phyloP scores from a whole-genome alignment of 176 grass and related monocot species.

The Calamus simplicifolius region DNA sequence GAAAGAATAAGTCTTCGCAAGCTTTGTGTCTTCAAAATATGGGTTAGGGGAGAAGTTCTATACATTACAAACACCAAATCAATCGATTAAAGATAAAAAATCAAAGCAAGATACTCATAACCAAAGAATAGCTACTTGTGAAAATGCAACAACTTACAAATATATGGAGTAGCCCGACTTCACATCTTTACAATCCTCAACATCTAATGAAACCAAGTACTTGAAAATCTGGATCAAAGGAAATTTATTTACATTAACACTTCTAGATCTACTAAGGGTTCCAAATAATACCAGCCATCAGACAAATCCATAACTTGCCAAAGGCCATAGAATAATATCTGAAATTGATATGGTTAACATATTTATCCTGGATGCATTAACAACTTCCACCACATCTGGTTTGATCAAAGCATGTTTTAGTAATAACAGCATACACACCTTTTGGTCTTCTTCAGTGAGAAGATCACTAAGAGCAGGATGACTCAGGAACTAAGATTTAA shows the following conservation, averaged over 20 bases:
- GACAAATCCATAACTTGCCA: too few relatives aligned
- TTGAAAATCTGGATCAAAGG: slow-evolving; percentile 65
- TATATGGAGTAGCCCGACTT: slow-evolving; percentile 82
- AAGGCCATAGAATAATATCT: too few relatives aligned
- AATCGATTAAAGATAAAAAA: slow-evolving; percentile 17
- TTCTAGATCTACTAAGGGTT: too few relatives aligned
- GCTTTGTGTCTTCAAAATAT: slow-evolving; percentile 73
- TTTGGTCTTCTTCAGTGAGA: slow-evolving; percentile 68
- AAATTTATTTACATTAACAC: neutral
- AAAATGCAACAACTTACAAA: slow-evolving; percentile 39
- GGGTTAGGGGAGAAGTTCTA: slow-evolving; percentile 66
- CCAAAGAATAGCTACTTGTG: neutral
- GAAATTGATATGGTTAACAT: too few relatives aligned
- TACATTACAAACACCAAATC: slow-evolving; percentile 19
- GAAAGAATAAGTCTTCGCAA: slow-evolving; percentile 60
- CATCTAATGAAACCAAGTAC: slow-evolving; percentile 59
- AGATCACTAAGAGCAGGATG: slow-evolving; percentile 74
- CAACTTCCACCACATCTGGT: too few relatives aligned
- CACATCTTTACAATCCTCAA: slow-evolving; percentile 78
- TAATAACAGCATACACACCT: slow-evolving; percentile 25
- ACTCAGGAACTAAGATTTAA: slow-evolving; percentile 63
- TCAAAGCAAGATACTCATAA: slow-evolving; percentile 3
- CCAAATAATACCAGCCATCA: too few relatives aligned
- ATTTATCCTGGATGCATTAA: too few relatives aligned
- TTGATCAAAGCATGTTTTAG: too few relatives aligned